A percentile compares a stretch with the other conserved stretches of the same genome.
Evolutionary conservation across 108 stramenopile genomes (phyloP).

Genomic region (Skeletonema tropicum): DNA sequence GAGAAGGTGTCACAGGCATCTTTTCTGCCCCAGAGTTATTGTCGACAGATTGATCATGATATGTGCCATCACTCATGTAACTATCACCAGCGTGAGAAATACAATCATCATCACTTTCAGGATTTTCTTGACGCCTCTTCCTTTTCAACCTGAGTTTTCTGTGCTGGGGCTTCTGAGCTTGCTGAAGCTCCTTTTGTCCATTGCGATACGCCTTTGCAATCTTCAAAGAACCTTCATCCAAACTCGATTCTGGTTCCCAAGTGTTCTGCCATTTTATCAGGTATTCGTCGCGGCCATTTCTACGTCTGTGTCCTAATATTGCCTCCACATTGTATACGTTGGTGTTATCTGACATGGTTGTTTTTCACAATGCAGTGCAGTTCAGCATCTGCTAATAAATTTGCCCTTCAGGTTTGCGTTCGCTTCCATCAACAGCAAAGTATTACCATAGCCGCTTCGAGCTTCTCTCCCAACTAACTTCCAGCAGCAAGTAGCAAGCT

Average conservation of each 20-base stretch:
- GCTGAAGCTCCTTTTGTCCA: conserved; percentile 9
- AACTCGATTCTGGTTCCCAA: not conserved
- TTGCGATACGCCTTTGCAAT: not conserved
- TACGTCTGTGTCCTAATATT: not conserved
- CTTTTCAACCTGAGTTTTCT: not conserved
- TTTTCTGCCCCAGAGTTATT: not conserved
- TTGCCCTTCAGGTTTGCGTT: too few relatives aligned
- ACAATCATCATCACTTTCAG: not conserved
- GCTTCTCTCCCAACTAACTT: too few relatives aligned
- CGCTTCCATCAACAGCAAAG: too few relatives aligned
- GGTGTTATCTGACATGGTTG: not conserved
- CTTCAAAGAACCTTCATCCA: not conserved
- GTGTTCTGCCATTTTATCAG: not conserved
- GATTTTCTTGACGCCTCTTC: not conserved
- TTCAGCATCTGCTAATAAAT: too few relatives aligned
- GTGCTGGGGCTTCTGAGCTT: too few relatives aligned
- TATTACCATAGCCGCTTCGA: too few relatives aligned
- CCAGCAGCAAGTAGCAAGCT: too few relatives aligned
- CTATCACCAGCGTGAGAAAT: not conserved
- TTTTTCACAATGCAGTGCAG: too few relatives aligned
- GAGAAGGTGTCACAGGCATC: not conserved
- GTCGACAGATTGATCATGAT: not conserved
- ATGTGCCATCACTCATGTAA: not conserved
- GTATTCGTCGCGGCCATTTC: not conserved
- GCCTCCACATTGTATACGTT: not conserved